These are phyloP conservation scores for Taiozyma sp. DNA, from an alignment of 1,139 yeast genomes.

Conservation along the genomic window DNA sequence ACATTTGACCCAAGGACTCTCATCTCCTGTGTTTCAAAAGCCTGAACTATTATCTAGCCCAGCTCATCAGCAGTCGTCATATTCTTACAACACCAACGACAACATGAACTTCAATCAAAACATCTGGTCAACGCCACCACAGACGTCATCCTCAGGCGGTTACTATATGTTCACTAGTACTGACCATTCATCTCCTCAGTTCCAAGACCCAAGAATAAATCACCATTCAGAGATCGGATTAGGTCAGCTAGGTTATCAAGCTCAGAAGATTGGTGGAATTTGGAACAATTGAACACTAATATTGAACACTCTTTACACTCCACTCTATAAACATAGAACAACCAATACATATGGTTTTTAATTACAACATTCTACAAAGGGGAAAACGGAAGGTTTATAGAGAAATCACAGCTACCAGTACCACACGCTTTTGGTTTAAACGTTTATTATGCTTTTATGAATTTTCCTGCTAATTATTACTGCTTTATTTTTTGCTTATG, in stretches of 20 bases:
- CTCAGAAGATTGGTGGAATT: neutral
- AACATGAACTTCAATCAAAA: slow-evolving; percentile 9
- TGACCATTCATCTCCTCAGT: neutral
- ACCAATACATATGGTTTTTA: neutral
- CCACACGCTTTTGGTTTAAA: neutral
- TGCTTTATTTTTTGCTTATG: neutral
- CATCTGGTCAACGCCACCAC: slow-evolving; percentile 8
- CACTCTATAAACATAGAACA: neutral
- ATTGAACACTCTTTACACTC: neutral
- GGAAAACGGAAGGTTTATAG: neutral
- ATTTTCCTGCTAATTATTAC: neutral
- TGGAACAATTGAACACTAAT: neutral
- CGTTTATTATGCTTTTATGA: neutral
- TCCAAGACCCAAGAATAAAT: neutral
- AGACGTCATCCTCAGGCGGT: neutral
- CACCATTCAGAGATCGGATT: neutral
- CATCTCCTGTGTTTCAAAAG: slow-evolving; percentile 5
- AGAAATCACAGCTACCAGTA: neutral
- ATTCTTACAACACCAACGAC: neutral
- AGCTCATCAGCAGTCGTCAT: neutral
- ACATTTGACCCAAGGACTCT: neutral
- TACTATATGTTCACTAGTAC: neutral
- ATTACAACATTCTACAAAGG: neutral
- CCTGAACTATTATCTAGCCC: neutral
- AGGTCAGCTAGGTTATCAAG: neutral